Evolutionary conservation across 345 rosid species (phyloP).

Genomic region (Rhizophora apiculata): DNA sequence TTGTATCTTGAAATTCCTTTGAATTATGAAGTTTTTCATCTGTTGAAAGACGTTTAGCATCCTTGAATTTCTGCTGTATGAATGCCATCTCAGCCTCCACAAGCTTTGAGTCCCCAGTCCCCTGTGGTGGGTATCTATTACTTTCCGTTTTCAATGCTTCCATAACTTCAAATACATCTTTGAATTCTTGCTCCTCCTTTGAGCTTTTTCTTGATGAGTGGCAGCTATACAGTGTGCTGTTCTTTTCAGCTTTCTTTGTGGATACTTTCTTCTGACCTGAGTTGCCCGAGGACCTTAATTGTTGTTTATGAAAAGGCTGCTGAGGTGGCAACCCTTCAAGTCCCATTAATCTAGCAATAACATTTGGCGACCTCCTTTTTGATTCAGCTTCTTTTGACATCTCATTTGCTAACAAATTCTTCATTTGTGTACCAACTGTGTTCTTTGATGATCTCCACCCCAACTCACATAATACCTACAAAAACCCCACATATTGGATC

Average conservation of each 20-base stretch:
- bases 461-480: conserved; percentile 48
- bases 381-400: conserved; percentile 72
- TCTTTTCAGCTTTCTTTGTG: conserved; percentile 37
- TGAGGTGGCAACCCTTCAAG: conserved; percentile 76
- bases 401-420: conserved; percentile 73
- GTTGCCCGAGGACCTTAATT: conserved; percentile 39
- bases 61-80: conserved; percentile 65
- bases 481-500: conserved; percentile 20
- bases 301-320: conserved; percentile 43
- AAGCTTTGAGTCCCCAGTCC: conserved; percentile 34
- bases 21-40: conserved; percentile 73
- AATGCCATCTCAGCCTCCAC: conserved; percentile 71
- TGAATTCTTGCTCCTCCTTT: conserved; percentile 75
- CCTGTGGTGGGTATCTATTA: conserved; percentile 30
- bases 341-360: conserved; percentile 94
- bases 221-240: conserved; percentile 37
- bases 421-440: conserved; percentile 53
- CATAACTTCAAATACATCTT: conserved; percentile 92
- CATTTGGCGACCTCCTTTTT: conserved; percentile 69
- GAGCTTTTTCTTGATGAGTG: conserved; percentile 63
- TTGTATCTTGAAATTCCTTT: conserved; percentile 66
- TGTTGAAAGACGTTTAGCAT: conserved; percentile 69
- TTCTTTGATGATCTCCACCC: conserved; percentile 37
- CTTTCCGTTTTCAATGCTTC: conserved; percentile 55
- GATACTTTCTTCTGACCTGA: conserved; percentile 22